Base-by-base conservation (phyloP, 2,329 filamentous ascomycete species). In the Sporothrix humicola region DNA sequence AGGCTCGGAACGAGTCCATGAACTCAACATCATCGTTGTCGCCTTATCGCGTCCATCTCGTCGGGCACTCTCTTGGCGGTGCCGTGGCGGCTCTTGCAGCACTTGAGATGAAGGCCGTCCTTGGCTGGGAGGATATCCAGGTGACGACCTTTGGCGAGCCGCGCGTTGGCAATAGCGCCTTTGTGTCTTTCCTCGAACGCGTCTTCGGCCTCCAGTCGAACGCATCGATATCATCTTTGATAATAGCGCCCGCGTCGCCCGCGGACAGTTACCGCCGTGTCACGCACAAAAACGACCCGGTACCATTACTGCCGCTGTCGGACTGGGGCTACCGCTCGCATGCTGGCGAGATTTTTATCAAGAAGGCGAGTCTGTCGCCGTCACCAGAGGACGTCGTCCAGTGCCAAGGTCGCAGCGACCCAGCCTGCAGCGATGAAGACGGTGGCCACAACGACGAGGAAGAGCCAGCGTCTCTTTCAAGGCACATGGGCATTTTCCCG, bases 91-190 rank as follows among this genome's bases (percentile, higher is more conserved):
- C 93, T 1, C 87, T 99, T 3, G 96, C 95, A 0, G 93, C 89
- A 0, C 85, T 98, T 44, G 96, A 99, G 79, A 88, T 97, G 79
- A 87, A 90, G 74, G 81, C 85, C 31, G 87, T 90, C 0, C 85
- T 91, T n/a, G 93, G 92, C 20, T 96, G 91, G 90, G 69, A 42
- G 8, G 90, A 95, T 2, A 76, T 89, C n/a, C 82, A 86, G 15
- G 89, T 97, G 56, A 98, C 95, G 5, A 98, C 96, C 0, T 99
- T 97, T 81, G 96, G 96, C 10, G 94, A 98, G 82, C 96, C 96
- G 23, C 85, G 88, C 56, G 81, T 90, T 23, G 90, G 90, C 15
- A 92, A 92, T 78, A 77, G 79, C 15, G 85, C 84, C 15, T 82
- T 92, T 31, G 87, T 84, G 52, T 80, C 82, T 8, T 91, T 87